These are phyloP conservation scores for Celoporthe dispersa DNA, from an alignment of 2,329 filamentous ascomycete genomes.

Conservation along the genomic window DNA sequence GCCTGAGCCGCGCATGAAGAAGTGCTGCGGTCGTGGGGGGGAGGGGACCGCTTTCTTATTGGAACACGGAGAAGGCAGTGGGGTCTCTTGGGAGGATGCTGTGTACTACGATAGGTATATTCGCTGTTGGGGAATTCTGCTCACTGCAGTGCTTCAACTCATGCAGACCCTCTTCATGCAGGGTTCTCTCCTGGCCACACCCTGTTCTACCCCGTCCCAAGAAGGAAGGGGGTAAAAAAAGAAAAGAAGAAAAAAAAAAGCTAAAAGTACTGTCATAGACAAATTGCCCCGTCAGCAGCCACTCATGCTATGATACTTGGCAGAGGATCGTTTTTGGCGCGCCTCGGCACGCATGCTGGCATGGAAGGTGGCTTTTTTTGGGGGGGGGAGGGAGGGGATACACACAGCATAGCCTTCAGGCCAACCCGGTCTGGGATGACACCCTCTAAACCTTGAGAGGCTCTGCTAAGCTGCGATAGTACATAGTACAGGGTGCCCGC, in stretches of 20 bases:
- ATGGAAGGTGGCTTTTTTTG: background rate
- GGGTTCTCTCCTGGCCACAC: background rate
- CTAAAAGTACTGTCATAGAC: background rate
- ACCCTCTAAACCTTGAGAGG: background rate
- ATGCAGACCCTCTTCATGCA: background rate
- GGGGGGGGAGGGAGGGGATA: too few relatives aligned
- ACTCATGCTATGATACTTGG: background rate
- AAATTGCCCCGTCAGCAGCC: background rate
- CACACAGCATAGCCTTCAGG: background rate
- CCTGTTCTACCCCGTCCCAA: background rate
- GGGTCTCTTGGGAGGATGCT: slow-evolving; percentile 1
- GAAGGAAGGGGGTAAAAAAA: background rate
- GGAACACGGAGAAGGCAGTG: slow-evolving; percentile 4
- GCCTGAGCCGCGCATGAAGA: slow-evolving; percentile 24
- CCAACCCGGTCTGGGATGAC: background rate
- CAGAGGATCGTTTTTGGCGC: background rate
- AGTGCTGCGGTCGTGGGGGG: background rate
- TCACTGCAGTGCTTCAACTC: background rate
- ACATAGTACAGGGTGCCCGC: too few relatives aligned
- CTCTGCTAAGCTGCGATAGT: background rate
- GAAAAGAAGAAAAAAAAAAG: too few relatives aligned
- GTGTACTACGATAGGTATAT: background rate
- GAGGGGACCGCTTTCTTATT: background rate
- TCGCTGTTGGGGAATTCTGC: too few relatives aligned
- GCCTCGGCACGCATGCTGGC: background rate